phyloP scores from a whole-genome alignment of 345 rosid genomes.

The Orychophragmus violaceus region DNA sequence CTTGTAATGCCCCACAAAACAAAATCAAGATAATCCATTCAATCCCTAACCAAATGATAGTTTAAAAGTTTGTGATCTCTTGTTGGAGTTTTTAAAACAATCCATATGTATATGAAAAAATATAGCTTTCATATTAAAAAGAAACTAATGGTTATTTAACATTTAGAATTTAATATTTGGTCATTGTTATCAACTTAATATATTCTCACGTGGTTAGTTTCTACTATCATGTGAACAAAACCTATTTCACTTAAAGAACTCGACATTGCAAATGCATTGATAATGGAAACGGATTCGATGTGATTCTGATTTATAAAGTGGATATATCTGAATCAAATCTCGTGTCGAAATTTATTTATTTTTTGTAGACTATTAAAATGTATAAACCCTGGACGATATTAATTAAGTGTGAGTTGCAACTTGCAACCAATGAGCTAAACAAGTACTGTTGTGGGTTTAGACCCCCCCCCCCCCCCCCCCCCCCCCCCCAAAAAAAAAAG shows the following conservation, averaged over 20 bases:
- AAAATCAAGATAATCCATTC: background rate
- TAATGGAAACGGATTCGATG: background rate
- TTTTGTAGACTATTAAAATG: background rate
- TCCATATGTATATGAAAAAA: background rate
- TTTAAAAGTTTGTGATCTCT: background rate
- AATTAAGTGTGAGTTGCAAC: too few relatives aligned
- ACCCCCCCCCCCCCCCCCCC: too few relatives aligned
- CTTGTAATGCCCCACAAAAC: background rate
- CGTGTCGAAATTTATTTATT: background rate
- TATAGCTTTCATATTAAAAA: background rate
- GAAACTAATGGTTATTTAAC: background rate
- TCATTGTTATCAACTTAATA: background rate
- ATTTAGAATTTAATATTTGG: too few relatives aligned
- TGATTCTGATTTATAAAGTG: slow-evolving; percentile 8
- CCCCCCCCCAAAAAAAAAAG: too few relatives aligned
- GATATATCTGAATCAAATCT: slow-evolving; percentile 13
- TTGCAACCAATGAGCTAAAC: slow-evolving; percentile 24
- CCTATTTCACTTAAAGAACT: background rate
- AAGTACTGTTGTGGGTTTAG: slow-evolving; percentile 21
- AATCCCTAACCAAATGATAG: background rate
- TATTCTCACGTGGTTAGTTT: background rate
- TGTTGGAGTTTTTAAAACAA: background rate
- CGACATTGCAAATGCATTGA: slow-evolving; percentile 7
- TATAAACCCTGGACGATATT: too few relatives aligned
- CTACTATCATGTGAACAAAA: slow-evolving; percentile 2